phyloP scores from a whole-genome alignment of 768 basidiomycete species.

The Hericium rajendrae region DNA sequence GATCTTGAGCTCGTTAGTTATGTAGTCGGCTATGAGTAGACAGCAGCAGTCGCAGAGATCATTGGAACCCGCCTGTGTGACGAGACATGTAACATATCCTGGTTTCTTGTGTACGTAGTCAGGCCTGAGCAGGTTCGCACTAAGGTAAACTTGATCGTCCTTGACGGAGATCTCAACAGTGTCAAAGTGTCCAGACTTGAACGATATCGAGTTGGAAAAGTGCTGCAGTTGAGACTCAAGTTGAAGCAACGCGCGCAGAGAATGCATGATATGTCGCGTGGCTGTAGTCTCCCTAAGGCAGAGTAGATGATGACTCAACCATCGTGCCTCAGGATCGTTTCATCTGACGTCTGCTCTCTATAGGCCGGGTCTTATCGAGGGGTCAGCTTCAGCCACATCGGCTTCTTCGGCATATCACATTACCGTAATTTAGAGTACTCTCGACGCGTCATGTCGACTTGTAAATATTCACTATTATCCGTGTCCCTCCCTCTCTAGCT shows the following conservation, averaged over 20 bases:
- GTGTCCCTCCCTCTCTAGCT: too few relatives aligned
- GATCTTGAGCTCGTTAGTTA: background rate
- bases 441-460: too few relatives aligned
- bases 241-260: background rate
- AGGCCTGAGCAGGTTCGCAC: background rate
- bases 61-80: background rate
- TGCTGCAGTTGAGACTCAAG: background rate
- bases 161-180: background rate
- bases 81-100: background rate
- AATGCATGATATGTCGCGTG: too few relatives aligned
- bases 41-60: background rate
- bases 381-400: too few relatives aligned
- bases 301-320: too few relatives aligned
- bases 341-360: too few relatives aligned
- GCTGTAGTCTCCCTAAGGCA: background rate
- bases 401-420: too few relatives aligned
- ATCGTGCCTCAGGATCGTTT: too few relatives aligned
- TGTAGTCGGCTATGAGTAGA: background rate
- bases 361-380: too few relatives aligned
- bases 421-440: too few relatives aligned
- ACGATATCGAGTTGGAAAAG: background rate
- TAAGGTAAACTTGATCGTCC: background rate
- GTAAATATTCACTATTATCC: too few relatives aligned
- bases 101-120: background rate
- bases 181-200: background rate